Evolutionary conservation across 163 green algal genomes (phyloP).

Genomic region (Scenedesmus sp.): DNA sequence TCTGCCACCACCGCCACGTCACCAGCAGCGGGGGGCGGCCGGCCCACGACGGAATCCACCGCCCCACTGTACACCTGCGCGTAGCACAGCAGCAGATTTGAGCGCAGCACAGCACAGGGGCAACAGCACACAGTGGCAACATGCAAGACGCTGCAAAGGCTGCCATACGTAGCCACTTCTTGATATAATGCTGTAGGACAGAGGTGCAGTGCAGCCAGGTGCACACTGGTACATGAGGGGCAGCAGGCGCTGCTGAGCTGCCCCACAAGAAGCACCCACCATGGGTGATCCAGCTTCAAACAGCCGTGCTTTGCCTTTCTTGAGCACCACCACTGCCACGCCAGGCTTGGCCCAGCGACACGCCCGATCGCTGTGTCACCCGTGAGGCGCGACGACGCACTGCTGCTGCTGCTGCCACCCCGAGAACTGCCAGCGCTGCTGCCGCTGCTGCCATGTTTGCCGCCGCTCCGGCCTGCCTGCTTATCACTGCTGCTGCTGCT

Average conservation of each 20-base stretch:
- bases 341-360: not conserved
- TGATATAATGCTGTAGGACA: no score
- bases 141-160: no score
- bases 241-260: no score
- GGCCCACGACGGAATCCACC: conserved; percentile 80
- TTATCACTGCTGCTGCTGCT: conserved; percentile 5
- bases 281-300: conserved; percentile 77
- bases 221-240: no score
- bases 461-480: not conserved
- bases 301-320: conserved; percentile 83
- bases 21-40: conserved; percentile 65
- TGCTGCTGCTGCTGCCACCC: not conserved
- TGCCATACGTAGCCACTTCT: no score
- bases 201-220: no score
- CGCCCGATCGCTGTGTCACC: conserved; percentile 48
- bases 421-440: not conserved
- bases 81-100: conserved; percentile 30
- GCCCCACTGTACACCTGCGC: conserved; percentile 75
- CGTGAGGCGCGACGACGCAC: not conserved
- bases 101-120: not conserved
- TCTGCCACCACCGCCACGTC: conserved; percentile 86
- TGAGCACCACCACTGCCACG: conserved; percentile 75
- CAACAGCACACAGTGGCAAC: not conserved
- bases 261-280: conserved; percentile 66
- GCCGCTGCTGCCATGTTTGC: conserved; percentile 15